Conservation (phyloP, 1,284 basidiomycete genomes). For the Malassezia pachydermatis region DNA sequence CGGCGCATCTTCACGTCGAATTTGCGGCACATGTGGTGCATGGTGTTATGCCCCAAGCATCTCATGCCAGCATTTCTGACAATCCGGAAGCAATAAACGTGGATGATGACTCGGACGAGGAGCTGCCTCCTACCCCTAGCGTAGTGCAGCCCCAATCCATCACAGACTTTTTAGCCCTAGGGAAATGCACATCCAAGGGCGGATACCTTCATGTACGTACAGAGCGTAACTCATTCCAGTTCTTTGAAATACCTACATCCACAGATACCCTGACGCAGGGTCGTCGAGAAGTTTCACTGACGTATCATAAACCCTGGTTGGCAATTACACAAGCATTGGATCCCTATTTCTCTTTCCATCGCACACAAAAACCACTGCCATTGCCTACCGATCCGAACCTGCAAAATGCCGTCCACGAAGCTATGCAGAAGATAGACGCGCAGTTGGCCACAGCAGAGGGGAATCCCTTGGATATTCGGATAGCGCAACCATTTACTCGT, state of each 20-base stretch:
- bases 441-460: background rate
- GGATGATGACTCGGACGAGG: conserved; percentile 19
- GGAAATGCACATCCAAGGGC: conserved; percentile 74
- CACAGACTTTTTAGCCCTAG: conserved; percentile 80
- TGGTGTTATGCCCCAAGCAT: background rate
- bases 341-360: conserved; percentile 59
- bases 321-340: conserved; percentile 81
- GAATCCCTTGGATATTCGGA: conserved; percentile 16
- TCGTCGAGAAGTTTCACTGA: conserved; percentile 22
- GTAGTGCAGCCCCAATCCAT: background rate
- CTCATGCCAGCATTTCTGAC: background rate
- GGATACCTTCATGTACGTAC: conserved; percentile 62
- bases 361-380: conserved; percentile 54
- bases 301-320: conserved; percentile 76
- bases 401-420: conserved; percentile 43
- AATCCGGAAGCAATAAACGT: conserved; percentile 32
- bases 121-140: conserved; percentile 14
- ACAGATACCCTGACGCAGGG: conserved; percentile 6
- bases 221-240: conserved; percentile 4
- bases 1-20: conserved; percentile 83
- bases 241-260: conserved; percentile 23
- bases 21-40: conserved; percentile 39
- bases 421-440: conserved; percentile 27
- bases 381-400: conserved; percentile 55
- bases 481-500: conserved; percentile 27